Evolutionary conservation across 352 stramenopile genomes (phyloP), one percentile per base, ranked within the genome.

Genomic region (Lagenidium giganteum): DNA sequence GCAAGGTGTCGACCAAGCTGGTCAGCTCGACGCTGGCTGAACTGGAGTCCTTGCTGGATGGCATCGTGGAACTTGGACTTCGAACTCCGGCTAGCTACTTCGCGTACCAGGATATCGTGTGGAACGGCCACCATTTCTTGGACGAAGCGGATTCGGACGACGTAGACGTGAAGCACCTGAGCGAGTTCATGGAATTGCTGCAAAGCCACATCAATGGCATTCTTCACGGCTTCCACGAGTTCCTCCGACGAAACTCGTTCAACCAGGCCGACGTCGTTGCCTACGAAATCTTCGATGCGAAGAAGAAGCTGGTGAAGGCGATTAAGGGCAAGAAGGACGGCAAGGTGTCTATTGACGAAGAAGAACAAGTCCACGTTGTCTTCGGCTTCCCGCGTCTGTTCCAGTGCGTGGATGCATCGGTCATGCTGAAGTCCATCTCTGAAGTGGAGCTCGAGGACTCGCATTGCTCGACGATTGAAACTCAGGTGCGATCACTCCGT

Each of bases 231-330:
- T 93, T 93, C 49, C 81, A 93, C 52, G 51, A 74, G 32, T 87
- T 83, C 40, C 53, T 95, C 49, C 76, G 80, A 17, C 70, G 64
- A 51, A 93, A 87, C 34, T 86, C 65, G 44, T 90, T 92, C 38
- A 89, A 89, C 47, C 42, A 78, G 8, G 61, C 87, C 32, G 79
- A 94, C 24, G 32, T 64, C 16, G 64, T 92, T 20, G 82, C 74
- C n/a, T 54, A 83, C 5, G 74, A 87, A 34, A 70, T 85, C 30
- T 92, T 85, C 35, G 74, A 89, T 26, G 83, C 74, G 23, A 59
- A 81, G 46, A 66, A 64, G 28, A 87, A 83, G 42, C 54, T 83
- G 7, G 69, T 57, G 2, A 66, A 72, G 42, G 26, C 44, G 1
- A 41, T 58, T 6, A 70, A 56, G 28, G 38, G 33, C 39, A 56